These are phyloP conservation scores for Quillaja saponaria DNA, from an alignment of 306 rosid species.

Conservation along the genomic window DNA sequence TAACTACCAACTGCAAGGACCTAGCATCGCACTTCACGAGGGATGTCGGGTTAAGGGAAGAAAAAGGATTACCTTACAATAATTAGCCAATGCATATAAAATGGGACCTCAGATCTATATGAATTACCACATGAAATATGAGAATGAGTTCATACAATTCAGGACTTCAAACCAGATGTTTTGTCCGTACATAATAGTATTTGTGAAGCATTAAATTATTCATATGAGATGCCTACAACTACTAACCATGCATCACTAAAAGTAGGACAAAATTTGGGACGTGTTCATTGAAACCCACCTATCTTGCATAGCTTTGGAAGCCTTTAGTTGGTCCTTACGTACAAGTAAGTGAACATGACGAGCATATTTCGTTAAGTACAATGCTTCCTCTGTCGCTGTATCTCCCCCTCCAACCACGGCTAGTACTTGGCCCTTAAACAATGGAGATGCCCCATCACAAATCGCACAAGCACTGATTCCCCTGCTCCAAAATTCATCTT, in stretches of 20 bases:
- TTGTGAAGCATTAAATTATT: conserved; percentile 23
- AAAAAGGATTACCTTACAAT: conserved; percentile 10
- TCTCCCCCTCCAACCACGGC: conserved; percentile 97
- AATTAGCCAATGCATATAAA: background rate
- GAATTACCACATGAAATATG: background rate
- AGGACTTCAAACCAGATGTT: conserved; percentile 16
- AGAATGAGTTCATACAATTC: background rate
- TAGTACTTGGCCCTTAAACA: conserved; percentile 92
- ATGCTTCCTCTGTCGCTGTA: conserved; percentile 94
- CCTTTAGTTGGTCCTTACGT: conserved; percentile 80
- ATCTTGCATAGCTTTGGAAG: conserved; percentile 98
- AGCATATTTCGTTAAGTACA: conserved; percentile 90
- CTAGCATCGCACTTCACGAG: too few species aligned
- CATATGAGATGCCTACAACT: conserved; percentile 16
- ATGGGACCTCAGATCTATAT: conserved; percentile 3
- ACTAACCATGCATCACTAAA: conserved; percentile 20
- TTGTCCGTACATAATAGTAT: conserved; percentile 4
- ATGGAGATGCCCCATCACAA: conserved; percentile 97
- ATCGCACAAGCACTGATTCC: conserved; percentile 98
- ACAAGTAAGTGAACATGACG: conserved; percentile 88
- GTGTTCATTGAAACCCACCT: conserved; percentile 59
- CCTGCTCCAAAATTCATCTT: conserved; percentile 98
- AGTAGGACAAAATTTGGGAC: conserved; percentile 21
- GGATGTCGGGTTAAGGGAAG: background rate
- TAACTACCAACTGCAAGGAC: too few species aligned